Base-by-base conservation (phyloP, 1,284 basidiomycete genomes). In the Sphaerobolus stellatus region DNA sequence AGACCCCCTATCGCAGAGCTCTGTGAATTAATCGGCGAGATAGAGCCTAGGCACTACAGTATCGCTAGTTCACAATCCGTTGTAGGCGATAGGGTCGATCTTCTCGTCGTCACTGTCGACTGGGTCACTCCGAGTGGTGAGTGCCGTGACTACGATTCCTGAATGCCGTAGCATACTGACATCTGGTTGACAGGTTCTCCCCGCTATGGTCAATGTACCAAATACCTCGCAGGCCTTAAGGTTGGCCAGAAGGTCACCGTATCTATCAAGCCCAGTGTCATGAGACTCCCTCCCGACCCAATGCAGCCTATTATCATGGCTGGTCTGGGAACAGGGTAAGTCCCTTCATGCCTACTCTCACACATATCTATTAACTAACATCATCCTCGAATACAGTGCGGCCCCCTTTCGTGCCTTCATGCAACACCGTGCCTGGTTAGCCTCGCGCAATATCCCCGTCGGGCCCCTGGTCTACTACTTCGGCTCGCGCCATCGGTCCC, bases 401-500 rank as follows among this genome's bases (percentile, higher is more conserved):
- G 96, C 96, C 13, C 96, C 96, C 38, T 99, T 99, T 90, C 91
- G 95, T 52, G 95, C 96, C 11, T 99, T 98, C 81, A 84, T 98
- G 59, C 96, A 98, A 72, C 86, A 98, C 70, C 88, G 96, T 58
- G 94, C 93, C 5, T 84, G 81, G 80, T 88, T 95, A 62, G 79
- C 81, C 40, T 71, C 82, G 20, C 85, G 92, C 69, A 89, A 90
- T 48, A 74, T 89, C 63, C 79, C 90, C 53, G 84, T 95, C 55
- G 96, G 96, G 0, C 94, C 94, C 2, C 82, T 93, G 27, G 88
- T 97, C 69, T 98, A 99, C 79, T 99, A 98, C 81, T 99, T 99
- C 71, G 96, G 96, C 59, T 96, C 96, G 57, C 91, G 97, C 55
- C 89, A 98, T 73, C 90, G 92, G 66, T 87, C 90, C 33, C 84